A percentile compares a stretch with the other conserved stretches of the same genome.
Evolutionary conservation across 2,329 filamentous ascomycete genomes (phyloP).

Genomic region (Neonectria magnoliae): DNA sequence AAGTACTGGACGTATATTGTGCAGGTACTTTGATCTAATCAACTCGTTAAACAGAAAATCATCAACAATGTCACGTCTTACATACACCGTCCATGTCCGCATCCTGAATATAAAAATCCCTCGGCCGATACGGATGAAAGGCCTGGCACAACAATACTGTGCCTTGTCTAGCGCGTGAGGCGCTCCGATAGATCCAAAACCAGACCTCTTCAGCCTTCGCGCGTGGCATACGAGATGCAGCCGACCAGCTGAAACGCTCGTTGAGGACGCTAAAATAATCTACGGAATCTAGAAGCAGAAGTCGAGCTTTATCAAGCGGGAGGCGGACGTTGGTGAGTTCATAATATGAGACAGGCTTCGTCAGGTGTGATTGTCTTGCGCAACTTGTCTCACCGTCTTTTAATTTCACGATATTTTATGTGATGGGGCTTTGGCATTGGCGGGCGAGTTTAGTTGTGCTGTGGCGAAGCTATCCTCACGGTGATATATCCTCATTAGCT

Average conservation of each 20-base stretch:
- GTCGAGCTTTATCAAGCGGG: neutral
- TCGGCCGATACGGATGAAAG: neutral
- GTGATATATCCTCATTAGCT: too few species aligned
- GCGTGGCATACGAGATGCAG: neutral
- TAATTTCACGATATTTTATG: too few species aligned
- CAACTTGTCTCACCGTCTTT: too few species aligned
- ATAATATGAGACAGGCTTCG: too few species aligned
- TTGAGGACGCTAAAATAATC: neutral
- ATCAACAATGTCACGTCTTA: neutral
- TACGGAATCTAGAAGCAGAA: neutral
- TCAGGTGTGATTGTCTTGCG: too few species aligned
- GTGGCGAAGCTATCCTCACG: too few species aligned
- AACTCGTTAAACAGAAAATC: neutral
- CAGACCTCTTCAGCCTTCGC: neutral
- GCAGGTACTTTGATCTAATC: too few species aligned
- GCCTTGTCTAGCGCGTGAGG: neutral
- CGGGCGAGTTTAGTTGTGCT: neutral
- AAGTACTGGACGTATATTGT: too few species aligned
- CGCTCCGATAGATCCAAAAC: neutral
- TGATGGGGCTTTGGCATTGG: conserved; percentile 20
- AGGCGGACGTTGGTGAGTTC: neutral
- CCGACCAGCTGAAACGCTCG: neutral
- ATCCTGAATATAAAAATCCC: neutral
- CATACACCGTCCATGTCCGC: too few species aligned
- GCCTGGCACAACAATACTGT: neutral